phyloP scores from a whole-genome alignment of 495 filamentous ascomycete species.

The Aspergillus heteromorphus region DNA sequence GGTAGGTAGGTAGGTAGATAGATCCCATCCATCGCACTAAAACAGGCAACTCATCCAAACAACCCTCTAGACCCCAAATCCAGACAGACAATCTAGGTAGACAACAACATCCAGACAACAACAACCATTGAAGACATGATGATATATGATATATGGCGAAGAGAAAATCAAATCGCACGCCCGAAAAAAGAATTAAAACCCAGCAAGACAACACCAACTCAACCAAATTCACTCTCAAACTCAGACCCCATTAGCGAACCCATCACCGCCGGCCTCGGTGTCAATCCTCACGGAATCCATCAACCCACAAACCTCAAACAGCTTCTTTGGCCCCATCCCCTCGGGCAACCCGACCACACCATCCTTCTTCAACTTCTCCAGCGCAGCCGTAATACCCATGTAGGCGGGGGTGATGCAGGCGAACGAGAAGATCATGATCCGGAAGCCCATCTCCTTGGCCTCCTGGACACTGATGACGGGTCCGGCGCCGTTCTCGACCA shows the following conservation, averaged over 20 bases:
- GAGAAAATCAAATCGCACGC: background rate
- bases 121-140: too few relatives aligned
- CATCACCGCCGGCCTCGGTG: slow-evolving; percentile 48
- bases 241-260: slow-evolving; percentile 37
- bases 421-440: slow-evolving; percentile 58
- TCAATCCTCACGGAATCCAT: slow-evolving; percentile 54
- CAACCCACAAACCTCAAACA: slow-evolving; percentile 57
- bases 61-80: too few relatives aligned
- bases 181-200: slow-evolving; percentile 7
- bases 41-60: too few relatives aligned
- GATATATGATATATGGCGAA: too few relatives aligned
- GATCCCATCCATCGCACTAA: too few relatives aligned
- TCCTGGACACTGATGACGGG: slow-evolving; percentile 53
- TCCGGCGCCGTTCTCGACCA: slow-evolving; percentile 56
- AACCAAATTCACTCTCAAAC: background rate
- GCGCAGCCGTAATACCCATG: slow-evolving; percentile 41
- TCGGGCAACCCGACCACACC: slow-evolving; percentile 45
- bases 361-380: slow-evolving; percentile 41
- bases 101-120: background rate
- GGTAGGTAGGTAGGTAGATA: too few relatives aligned
- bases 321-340: slow-evolving; percentile 38
- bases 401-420: slow-evolving; percentile 48
- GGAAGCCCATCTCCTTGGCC: slow-evolving; percentile 56
- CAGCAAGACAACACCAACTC: background rate
- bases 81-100: background rate